phyloP scores from a whole-genome alignment of 352 stramenopile species.

The Globisporangium acanthophoron region DNA sequence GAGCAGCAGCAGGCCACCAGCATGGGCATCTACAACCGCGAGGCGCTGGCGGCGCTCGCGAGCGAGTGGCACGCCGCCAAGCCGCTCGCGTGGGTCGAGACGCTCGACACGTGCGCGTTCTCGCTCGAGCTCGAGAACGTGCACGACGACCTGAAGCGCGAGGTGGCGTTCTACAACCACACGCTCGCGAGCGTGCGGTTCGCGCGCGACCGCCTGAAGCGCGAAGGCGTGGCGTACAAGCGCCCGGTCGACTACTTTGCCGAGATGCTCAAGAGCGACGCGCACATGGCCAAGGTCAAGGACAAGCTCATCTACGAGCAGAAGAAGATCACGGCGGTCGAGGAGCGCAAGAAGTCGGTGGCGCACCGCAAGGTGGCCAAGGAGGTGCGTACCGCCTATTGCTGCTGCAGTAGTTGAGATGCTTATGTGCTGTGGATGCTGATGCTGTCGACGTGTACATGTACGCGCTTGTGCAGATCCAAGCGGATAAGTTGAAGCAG shows the following conservation, averaged over 20 bases:
- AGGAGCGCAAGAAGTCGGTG: constrained; percentile 96
- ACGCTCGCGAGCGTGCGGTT: constrained; percentile 58
- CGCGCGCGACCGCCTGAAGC: constrained; percentile 66
- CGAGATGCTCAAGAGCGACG: constrained; percentile 99
- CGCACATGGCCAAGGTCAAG: constrained; percentile 95
- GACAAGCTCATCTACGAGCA: constrained; percentile 99
- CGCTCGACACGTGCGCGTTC: constrained; percentile 61
- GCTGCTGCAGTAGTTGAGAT: background rate
- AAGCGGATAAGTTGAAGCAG: constrained; percentile 82
- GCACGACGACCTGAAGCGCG: constrained; percentile 86
- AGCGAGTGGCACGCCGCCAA: constrained; percentile 48
- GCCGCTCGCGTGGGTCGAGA: constrained; percentile 71
- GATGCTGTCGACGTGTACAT: background rate
- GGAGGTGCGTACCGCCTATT: constrained; percentile 51
- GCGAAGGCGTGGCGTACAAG: constrained; percentile 87
- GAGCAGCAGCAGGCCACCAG: constrained; percentile 41
- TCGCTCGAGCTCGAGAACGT: constrained; percentile 67
- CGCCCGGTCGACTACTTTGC: constrained; percentile 97
- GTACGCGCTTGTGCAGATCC: constrained; percentile 18
- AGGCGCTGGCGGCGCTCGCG: constrained; percentile 57
- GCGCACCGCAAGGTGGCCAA: constrained; percentile 96
- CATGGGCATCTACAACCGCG: constrained; percentile 65
- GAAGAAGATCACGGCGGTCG: constrained; percentile 98
- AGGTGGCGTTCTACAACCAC: constrained; percentile 98
- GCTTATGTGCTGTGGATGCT: background rate